Base-by-base conservation (phyloP, 441 rosid genomes). In the Sinapis alba region DNA sequence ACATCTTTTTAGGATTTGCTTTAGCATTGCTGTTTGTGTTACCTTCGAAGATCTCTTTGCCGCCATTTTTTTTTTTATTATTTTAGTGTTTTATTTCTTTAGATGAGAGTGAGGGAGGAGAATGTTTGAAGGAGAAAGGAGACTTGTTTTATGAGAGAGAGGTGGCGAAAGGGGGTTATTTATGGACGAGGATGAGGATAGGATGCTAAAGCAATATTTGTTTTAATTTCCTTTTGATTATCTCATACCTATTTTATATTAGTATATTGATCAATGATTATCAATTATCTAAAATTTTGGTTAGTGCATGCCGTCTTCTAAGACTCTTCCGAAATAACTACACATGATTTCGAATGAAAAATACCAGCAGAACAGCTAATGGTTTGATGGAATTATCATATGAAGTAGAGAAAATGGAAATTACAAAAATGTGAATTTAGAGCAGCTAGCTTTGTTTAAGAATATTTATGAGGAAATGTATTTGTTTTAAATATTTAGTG, bases 1-100 rank as follows among this genome's bases (percentile, higher is more conserved):
- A 70, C 98, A 94, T 68, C 93, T 82, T 79, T 85, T 90, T 21
- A 94, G 87, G 60, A 94, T 94, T 58, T 91, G 96, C 83, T 81
- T 94, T 19, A 93, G 72, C 66, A 94, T 89, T 53, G 94, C 81
- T 9, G 94, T 68, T 77, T 89, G 98, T 47, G 88, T 41, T 26
- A 88, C 87, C 76, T 84, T 93, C 79, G 70, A 72, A 34, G 89
- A 71, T 64, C 85, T 93, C 62, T 85, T 84, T 15, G 85, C 79
- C 58, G 93, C 90, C 97, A 93, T 91, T 83, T 27, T 69, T 27
- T 11, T 45, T 11, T 51, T 51, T n/a, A 3, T 51, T n/a, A 3
- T 23, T 77, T 56, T 69, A 9, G 26, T 76, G 23, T 30, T 27
- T 15, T 4, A 21, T 16, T 26, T 38, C 12, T 61, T 51, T n/a